These are phyloP conservation scores for Globisporangium uncinulatum DNA, from an alignment of 352 stramenopile species.

Conservation along the genomic window DNA sequence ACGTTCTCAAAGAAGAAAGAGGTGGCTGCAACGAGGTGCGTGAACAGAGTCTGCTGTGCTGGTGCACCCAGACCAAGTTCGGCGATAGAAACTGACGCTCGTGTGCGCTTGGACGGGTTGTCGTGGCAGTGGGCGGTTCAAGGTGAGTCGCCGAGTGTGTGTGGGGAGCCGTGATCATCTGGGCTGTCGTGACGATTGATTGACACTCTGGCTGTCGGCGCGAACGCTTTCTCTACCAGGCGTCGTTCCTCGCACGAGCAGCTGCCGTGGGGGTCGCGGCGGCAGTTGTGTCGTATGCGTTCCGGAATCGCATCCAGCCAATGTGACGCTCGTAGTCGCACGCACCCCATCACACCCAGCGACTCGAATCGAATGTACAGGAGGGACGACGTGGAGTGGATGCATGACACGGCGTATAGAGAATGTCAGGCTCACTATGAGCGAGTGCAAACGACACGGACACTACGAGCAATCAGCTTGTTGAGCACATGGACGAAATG, in stretches of 20 bases:
- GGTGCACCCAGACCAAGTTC: not conserved
- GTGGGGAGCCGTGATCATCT: not conserved
- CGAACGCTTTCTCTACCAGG: not conserved
- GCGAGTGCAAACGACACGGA: no score
- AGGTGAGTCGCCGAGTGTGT: not conserved
- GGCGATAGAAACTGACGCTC: constrained; percentile 79
- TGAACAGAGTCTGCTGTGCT: constrained; percentile 19
- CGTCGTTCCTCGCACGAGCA: constrained; percentile 11
- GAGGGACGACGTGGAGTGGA: not conserved
- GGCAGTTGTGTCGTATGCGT: constrained; percentile 6
- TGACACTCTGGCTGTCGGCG: no score
- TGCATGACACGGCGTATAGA: not conserved
- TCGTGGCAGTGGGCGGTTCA: not conserved
- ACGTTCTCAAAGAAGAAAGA: not conserved
- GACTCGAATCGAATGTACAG: no score
- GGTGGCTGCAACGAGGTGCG: not conserved
- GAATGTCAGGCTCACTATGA: no score
- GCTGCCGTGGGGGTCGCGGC: constrained; percentile 13
- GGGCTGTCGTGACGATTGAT: no score
- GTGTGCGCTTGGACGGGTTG: constrained; percentile 12
- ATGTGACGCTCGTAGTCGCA: constrained; percentile 5
- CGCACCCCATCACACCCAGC: no score
- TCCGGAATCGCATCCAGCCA: constrained; percentile 14
- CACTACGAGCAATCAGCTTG: no score
- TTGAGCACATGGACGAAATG: no score